Conservation (phyloP, 768 basidiomycete species). For the Sistotremastrum suecicum region DNA sequence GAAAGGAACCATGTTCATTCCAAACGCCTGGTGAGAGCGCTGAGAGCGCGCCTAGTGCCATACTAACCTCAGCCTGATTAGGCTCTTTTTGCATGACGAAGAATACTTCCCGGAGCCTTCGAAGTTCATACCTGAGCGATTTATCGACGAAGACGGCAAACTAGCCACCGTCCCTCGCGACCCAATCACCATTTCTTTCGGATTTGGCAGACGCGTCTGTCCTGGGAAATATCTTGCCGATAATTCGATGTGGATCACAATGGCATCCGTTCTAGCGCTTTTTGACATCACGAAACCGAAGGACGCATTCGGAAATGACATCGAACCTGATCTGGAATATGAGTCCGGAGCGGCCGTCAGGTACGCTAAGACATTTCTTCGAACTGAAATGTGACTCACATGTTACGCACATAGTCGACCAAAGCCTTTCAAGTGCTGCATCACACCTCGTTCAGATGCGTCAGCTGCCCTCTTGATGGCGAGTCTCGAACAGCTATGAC, state of each 20-base stretch:
- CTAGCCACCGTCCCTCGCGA: constrained; percentile 4
- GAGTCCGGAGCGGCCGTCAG: constrained; percentile 1
- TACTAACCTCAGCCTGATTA: not conserved
- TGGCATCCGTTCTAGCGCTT: constrained; percentile 8
- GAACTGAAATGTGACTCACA: no score
- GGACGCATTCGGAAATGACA: constrained; percentile 6
- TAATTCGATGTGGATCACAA: constrained; percentile 6
- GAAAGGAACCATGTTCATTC: constrained; percentile 6
- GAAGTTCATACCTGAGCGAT: constrained; percentile 18
- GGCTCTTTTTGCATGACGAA: constrained; percentile 15
- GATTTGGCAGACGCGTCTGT: constrained; percentile 12
- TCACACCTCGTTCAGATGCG: not conserved
- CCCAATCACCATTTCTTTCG: constrained; percentile 2
- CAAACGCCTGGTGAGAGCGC: constrained; percentile 5
- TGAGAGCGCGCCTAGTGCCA: no score
- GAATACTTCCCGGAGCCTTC: constrained; percentile 14
- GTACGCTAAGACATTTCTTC: no score
- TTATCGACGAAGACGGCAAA: constrained; percentile 6
- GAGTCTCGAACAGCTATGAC: no score
- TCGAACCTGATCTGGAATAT: constrained; percentile 8
- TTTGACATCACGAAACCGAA: constrained; percentile 8
- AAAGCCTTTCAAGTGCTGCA: not conserved
- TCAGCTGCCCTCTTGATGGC: not conserved
- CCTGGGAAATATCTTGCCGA: constrained; percentile 12
- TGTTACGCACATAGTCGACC: not conserved